These are phyloP conservation scores for Phanerodontia chrysosporium DNA, from an alignment of 768 basidiomycete genomes.

Conservation along the genomic window DNA sequence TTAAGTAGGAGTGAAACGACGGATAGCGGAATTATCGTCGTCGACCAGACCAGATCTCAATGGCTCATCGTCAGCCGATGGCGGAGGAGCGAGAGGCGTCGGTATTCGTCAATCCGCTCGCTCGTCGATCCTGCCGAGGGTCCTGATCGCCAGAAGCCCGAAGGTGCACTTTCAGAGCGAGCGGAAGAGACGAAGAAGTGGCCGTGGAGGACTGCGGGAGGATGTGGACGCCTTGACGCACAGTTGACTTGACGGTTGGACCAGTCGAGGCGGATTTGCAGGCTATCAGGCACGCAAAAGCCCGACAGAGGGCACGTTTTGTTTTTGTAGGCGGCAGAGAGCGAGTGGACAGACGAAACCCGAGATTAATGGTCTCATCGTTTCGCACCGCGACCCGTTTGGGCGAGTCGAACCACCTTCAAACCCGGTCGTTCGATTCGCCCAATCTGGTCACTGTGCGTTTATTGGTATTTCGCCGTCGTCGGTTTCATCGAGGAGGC, in stretches of 20 bases:
- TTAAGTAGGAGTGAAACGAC: not conserved
- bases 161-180: not conserved
- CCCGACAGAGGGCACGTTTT: not conserved
- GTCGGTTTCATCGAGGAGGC: not conserved
- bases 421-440: not conserved
- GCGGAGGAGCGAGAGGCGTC: not conserved
- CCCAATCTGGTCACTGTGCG: not conserved
- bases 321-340: conserved; percentile 1
- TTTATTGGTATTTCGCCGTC: not conserved
- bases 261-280: not conserved
- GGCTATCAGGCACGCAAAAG: not conserved
- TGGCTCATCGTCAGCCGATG: conserved; percentile 11
- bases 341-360: conserved; percentile 5
- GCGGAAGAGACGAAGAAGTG: not conserved
- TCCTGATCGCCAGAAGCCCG: not conserved
- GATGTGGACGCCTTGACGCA: not conserved
- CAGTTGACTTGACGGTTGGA: not conserved
- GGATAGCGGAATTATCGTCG: conserved; percentile 1
- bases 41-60: conserved; percentile 1
- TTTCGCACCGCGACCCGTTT: conserved; percentile 1
- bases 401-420: conserved; percentile 1
- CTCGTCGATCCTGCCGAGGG: not conserved
- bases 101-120: not conserved
- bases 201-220: not conserved
- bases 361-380: conserved; percentile 9